Conservation (phyloP, 2,329 filamentous ascomycete genomes). For the Penicillium sp. region DNA sequence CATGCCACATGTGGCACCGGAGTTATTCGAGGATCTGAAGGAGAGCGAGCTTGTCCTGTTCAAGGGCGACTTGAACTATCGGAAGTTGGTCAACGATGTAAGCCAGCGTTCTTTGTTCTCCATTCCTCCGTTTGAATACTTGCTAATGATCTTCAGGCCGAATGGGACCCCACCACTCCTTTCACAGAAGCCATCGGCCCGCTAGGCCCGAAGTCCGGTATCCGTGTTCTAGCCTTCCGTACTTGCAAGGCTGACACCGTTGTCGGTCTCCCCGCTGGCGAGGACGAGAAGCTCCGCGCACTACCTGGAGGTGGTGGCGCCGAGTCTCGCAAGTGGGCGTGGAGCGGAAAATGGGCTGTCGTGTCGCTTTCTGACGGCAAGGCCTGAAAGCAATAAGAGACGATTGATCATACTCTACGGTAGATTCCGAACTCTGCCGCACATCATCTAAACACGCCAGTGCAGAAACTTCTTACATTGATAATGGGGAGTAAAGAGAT, state of each 20-base stretch:
- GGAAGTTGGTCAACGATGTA: conserved; percentile 88
- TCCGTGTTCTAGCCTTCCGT: conserved; percentile 81
- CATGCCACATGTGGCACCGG: conserved; percentile 66
- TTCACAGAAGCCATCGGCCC: conserved; percentile 84
- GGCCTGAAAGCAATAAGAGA: conserved; percentile 21
- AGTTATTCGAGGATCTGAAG: conserved; percentile 74
- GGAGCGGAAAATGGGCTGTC: conserved; percentile 96
- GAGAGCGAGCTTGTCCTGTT: conserved; percentile 85
- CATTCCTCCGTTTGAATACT: not conserved
- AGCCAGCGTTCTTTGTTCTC: conserved; percentile 37
- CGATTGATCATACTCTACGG: too few species aligned
- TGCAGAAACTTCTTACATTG: not conserved
- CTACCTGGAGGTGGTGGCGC: conserved; percentile 68
- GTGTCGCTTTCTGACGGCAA: conserved; percentile 78
- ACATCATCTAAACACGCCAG: not conserved
- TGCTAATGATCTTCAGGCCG: conserved; percentile 51
- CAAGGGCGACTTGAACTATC: conserved; percentile 96
- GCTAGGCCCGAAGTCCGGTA: conserved; percentile 73
- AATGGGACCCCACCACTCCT: conserved; percentile 83
- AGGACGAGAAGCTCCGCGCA: conserved; percentile 75
- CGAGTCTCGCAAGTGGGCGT: conserved; percentile 80
- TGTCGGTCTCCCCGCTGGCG: conserved; percentile 76
- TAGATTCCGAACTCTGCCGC: not conserved
- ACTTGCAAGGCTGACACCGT: conserved; percentile 98
- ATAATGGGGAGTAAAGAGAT: not conserved